Evolutionary conservation across 2,329 filamentous ascomycete genomes (phyloP).

Genomic region (Trichoderma gracile): DNA sequence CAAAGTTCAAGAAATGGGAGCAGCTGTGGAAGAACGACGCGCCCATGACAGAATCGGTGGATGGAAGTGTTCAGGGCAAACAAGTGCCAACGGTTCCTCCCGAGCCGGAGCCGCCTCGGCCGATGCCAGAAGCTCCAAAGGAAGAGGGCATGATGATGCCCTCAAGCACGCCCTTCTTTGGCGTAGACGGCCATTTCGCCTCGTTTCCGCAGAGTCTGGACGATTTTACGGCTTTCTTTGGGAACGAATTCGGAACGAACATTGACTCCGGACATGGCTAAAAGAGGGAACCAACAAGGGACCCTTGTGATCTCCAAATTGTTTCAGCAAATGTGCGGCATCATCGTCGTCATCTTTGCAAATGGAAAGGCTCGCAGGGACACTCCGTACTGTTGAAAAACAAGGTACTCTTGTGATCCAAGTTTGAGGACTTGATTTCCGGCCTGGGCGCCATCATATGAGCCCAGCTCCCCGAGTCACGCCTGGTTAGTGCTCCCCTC

Average conservation of each 20-base stretch:
- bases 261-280: conserved; percentile 29
- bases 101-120: conserved; percentile 21
- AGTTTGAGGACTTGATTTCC: background rate
- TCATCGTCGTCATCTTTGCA: too few species aligned
- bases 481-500: background rate
- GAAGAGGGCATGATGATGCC: conserved; percentile 33
- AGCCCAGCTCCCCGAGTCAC: background rate
- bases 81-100: conserved; percentile 18
- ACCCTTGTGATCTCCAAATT: background rate
- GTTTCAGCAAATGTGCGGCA: too few species aligned
- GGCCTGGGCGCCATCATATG: background rate
- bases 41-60: conserved; percentile 33
- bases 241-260: conserved; percentile 37
- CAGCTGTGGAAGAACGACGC: conserved; percentile 49
- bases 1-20: conserved; percentile 54
- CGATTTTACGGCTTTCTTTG: conserved; percentile 40
- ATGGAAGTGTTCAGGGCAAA: conserved; percentile 28
- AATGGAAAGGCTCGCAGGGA: too few species aligned
- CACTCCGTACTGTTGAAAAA: too few species aligned
- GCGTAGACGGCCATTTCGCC: conserved; percentile 41
- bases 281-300: background rate
- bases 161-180: conserved; percentile 39
- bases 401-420: too few species aligned
- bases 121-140: conserved; percentile 28
- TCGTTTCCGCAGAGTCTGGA: conserved; percentile 44